These are phyloP conservation scores for Suillus weaverae DNA, from an alignment of 768 basidiomycete species.

Conservation along the genomic window DNA sequence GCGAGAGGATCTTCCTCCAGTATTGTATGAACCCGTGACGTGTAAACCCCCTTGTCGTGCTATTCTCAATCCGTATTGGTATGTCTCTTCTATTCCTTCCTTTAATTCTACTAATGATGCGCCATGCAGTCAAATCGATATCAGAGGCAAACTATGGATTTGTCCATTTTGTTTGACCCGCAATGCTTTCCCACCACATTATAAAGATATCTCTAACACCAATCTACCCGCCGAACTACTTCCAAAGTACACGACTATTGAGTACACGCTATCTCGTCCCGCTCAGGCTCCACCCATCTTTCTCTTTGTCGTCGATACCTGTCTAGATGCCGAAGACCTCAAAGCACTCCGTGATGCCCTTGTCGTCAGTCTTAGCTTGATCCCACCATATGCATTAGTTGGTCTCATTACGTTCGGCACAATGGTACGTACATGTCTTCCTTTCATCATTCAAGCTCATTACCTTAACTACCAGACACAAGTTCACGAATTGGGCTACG, in stretches of 20 bases:
- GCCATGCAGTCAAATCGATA: constrained; percentile 86
- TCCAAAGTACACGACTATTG: constrained; percentile 98
- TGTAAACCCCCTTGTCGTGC: constrained; percentile 98
- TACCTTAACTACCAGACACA: constrained; percentile 60
- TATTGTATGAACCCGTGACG: constrained; percentile 96
- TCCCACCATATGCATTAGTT: constrained; percentile 93
- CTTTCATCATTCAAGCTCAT: neutral
- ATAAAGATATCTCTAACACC: constrained; percentile 97
- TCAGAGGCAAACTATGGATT: constrained; percentile 98
- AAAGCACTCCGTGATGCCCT: constrained; percentile 95
- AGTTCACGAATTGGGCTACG: constrained; percentile 97
- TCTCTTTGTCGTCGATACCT: constrained; percentile 96
- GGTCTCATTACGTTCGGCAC: constrained; percentile 96
- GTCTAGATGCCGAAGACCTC: constrained; percentile 92
- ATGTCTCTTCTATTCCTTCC: constrained; percentile 23
- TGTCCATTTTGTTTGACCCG: constrained; percentile 98
- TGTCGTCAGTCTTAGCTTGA: constrained; percentile 87
- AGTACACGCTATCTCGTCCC: constrained; percentile 94
- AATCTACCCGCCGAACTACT: constrained; percentile 95
- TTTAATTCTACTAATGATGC: constrained; percentile 5
- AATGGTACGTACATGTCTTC: neutral
- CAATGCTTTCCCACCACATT: constrained; percentile 97
- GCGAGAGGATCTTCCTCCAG: constrained; percentile 91
- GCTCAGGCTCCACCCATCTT: constrained; percentile 95
- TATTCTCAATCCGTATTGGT: constrained; percentile 98